Percentiles rank a stretch among this genome's conserved stretches.
These are phyloP conservation scores for Mortierella sp. DNA, from an alignment of 371 early-diverging fungal genomes.

Conservation along the genomic window DNA sequence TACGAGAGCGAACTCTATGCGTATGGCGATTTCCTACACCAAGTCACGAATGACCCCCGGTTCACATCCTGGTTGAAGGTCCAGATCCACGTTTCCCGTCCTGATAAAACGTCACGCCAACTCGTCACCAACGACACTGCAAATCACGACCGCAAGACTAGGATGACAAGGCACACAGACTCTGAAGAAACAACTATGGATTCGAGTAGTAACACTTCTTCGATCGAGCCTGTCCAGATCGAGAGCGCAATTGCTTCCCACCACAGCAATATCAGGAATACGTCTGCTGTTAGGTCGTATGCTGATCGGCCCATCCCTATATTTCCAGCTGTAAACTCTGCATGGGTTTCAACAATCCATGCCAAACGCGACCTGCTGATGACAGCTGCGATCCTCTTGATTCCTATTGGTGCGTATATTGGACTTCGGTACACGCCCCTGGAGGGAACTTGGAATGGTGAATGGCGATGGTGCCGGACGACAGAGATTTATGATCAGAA, in stretches of 20 bases:
- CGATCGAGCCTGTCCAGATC: neutral
- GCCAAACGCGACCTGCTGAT: conserved; percentile 19
- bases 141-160: neutral
- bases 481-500: conserved; percentile 21
- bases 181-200: neutral
- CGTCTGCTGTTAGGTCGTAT: no score
- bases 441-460: conserved; percentile 15
- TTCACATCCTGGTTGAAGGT: conserved; percentile 44
- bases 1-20: conserved; percentile 49
- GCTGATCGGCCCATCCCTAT: conserved; percentile 7
- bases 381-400: conserved; percentile 9
- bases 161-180: neutral
- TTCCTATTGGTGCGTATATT: conserved; percentile 13
- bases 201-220: neutral
- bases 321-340: conserved; percentile 13
- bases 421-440: conserved; percentile 11
- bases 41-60: conserved; percentile 37
- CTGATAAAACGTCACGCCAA: neutral
- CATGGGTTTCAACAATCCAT: conserved; percentile 9
- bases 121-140: neutral
- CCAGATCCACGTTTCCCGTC: conserved; percentile 34
- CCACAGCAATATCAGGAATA: neutral
- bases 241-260: neutral
- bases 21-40: conserved; percentile 46
- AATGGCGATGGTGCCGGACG: conserved; percentile 23